Conservation (phyloP, 1,139 yeast species). For the Suhomyces coccinellae region DNA sequence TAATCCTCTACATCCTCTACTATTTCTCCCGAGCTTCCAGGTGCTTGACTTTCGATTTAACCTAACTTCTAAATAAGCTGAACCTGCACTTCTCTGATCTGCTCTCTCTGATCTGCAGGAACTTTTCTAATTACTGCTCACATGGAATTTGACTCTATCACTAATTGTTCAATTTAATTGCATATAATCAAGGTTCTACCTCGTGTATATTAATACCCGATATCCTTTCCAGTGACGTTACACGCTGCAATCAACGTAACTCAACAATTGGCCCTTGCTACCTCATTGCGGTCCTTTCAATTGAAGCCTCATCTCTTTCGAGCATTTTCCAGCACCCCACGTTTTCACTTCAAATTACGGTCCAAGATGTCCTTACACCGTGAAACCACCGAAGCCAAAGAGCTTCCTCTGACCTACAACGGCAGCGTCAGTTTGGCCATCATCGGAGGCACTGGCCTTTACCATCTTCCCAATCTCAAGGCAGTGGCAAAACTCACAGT, state of each 20-base stretch:
- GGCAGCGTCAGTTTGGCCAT: slow-evolving; percentile 70
- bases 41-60: too few relatives aligned
- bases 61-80: too few relatives aligned
- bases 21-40: too few relatives aligned
- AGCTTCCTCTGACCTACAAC: slow-evolving; percentile 42
- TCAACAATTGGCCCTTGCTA: neutral
- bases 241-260: neutral
- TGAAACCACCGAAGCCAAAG: slow-evolving; percentile 26
- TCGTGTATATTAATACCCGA: too few relatives aligned
- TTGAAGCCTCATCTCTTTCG: neutral
- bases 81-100: too few relatives aligned
- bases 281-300: neutral
- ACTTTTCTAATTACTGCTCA: too few relatives aligned
- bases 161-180: too few relatives aligned
- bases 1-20: too few relatives aligned
- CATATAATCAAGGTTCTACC: too few relatives aligned
- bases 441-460: slow-evolving; percentile 98
- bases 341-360: neutral
- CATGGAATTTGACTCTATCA: too few relatives aligned
- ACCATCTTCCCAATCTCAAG: slow-evolving; percentile 75
- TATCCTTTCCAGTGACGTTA: too few relatives aligned
- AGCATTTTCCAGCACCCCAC: neutral
- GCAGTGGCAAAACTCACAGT: slow-evolving; percentile 83
- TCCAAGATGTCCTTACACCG: slow-evolving; percentile 39
- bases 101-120: too few relatives aligned